Percentiles rank a stretch among this genome's conserved stretches.
Conservation (phyloP, 23 red algal genomes). For the Gracilaria gracilis region DNA sequence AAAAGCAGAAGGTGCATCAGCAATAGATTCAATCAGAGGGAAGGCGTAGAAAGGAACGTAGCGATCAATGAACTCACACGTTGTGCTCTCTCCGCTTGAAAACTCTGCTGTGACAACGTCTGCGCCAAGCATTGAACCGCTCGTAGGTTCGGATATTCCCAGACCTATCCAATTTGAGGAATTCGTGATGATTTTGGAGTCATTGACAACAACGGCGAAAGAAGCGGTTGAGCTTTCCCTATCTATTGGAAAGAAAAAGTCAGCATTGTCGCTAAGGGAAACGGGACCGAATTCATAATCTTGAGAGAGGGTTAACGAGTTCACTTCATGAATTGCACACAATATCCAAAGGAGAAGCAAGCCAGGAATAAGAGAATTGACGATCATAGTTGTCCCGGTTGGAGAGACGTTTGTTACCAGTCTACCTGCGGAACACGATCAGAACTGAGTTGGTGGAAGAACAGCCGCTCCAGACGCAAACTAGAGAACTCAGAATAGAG, state of each 20-base stretch:
- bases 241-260: slow-evolving; percentile 30
- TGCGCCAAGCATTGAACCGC: slow-evolving; percentile 68
- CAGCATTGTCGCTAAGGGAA: slow-evolving; percentile 3
- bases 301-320: not conserved
- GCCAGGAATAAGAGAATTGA: not conserved
- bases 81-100: not conserved
- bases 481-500: no score
- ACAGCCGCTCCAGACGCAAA: no score
- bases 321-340: not conserved
- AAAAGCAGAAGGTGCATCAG: slow-evolving; percentile 41
- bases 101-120: slow-evolving; percentile 78
- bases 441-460: no score
- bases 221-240: not conserved
- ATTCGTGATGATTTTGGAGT: slow-evolving; percentile 1
- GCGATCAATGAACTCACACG: slow-evolving; percentile 52
- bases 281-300: slow-evolving; percentile 12
- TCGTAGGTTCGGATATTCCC: slow-evolving; percentile 52
- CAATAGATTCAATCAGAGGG: slow-evolving; percentile 21
- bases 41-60: slow-evolving; percentile 68
- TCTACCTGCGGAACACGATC: no score
- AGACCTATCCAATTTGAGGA: slow-evolving; percentile 46
- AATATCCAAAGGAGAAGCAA: not conserved
- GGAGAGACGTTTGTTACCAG: no score
- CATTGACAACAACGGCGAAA: slow-evolving; percentile 52
- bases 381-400: not conserved